Conservation (phyloP, 352 stramenopile genomes). For the Globisporangium okanoganense region DNA sequence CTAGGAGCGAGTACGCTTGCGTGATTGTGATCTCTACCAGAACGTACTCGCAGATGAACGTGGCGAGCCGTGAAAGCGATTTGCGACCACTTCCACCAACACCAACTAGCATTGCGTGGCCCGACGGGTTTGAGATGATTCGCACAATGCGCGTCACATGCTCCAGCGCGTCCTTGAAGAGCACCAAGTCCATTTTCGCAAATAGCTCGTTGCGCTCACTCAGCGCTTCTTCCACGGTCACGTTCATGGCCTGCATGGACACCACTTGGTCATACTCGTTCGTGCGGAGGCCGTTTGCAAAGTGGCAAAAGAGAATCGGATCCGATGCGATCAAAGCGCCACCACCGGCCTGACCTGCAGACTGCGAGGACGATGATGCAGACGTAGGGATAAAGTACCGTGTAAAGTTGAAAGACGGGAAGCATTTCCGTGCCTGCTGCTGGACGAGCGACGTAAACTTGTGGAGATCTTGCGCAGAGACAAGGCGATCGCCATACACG, state of each 20-base stretch:
- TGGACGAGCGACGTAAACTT: constrained; percentile 89
- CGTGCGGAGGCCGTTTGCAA: constrained; percentile 80
- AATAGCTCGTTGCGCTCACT: constrained; percentile 92
- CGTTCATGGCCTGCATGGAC: constrained; percentile 56
- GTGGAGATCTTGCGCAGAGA: constrained; percentile 65
- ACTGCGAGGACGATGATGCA: constrained; percentile 15
- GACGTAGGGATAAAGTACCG: constrained; percentile 81
- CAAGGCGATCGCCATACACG: constrained; percentile 94
- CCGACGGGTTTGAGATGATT: constrained; percentile 93
- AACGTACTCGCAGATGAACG: constrained; percentile 89
- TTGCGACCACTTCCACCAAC: constrained; percentile 94
- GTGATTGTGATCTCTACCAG: constrained; percentile 91
- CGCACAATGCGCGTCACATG: constrained; percentile 92
- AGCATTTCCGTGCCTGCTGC: constrained; percentile 91
- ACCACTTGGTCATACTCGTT: constrained; percentile 92
- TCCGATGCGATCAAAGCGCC: constrained; percentile 38
- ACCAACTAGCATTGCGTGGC: constrained; percentile 93
- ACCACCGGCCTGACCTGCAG: constrained; percentile 9
- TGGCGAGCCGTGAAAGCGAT: constrained; percentile 86
- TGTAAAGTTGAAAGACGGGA: constrained; percentile 88
- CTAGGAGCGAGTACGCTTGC: constrained; percentile 85
- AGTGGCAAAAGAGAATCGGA: constrained; percentile 93
- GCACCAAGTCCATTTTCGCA: constrained; percentile 92
- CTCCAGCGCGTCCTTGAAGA: constrained; percentile 96
- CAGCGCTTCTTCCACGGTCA: constrained; percentile 86